A percentile compares a stretch with the other conserved stretches of the same genome.
phyloP scores from a whole-genome alignment of 371 early-diverging fungal species.

The Actinomucor elegans region DNA sequence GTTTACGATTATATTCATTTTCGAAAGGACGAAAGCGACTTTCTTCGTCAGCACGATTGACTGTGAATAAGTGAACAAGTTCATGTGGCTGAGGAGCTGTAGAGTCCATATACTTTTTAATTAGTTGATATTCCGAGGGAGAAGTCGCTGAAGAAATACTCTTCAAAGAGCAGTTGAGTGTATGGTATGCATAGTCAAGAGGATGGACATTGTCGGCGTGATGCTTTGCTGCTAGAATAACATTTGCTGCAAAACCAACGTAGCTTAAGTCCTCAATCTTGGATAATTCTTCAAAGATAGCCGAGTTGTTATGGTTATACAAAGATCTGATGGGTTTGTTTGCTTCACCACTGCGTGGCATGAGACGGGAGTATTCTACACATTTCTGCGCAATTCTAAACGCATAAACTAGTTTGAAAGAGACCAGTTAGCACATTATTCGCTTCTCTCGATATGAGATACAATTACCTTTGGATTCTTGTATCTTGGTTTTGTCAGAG shows the following conservation, averaged over 20 bases:
- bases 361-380: constrained; percentile 16
- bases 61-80: constrained; percentile 36
- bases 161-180: constrained; percentile 39
- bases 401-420: constrained; percentile 1
- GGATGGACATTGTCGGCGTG: constrained; percentile 38
- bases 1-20: constrained; percentile 31
- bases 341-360: constrained; percentile 6
- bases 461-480: constrained; percentile 11
- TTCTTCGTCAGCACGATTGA: constrained; percentile 32
- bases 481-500: constrained; percentile 1
- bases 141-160: constrained; percentile 10
- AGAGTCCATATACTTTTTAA: constrained; percentile 44
- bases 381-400: constrained; percentile 18
- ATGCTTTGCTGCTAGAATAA: constrained; percentile 55
- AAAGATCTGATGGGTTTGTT: neutral
- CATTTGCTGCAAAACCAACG: constrained; percentile 49
- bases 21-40: constrained; percentile 24
- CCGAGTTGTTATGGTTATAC: neutral
- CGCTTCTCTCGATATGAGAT: neutral
- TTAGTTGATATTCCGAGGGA: constrained; percentile 29
- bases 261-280: constrained; percentile 40
- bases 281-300: constrained; percentile 25
- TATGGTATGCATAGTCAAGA: constrained; percentile 50
- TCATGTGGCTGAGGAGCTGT: constrained; percentile 31
- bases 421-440: neutral